A percentile compares a stretch with the other conserved stretches of the same genome.
phyloP scores from a whole-genome alignment of 306 rosid genomes.

The Spatholobus suberectus region DNA sequence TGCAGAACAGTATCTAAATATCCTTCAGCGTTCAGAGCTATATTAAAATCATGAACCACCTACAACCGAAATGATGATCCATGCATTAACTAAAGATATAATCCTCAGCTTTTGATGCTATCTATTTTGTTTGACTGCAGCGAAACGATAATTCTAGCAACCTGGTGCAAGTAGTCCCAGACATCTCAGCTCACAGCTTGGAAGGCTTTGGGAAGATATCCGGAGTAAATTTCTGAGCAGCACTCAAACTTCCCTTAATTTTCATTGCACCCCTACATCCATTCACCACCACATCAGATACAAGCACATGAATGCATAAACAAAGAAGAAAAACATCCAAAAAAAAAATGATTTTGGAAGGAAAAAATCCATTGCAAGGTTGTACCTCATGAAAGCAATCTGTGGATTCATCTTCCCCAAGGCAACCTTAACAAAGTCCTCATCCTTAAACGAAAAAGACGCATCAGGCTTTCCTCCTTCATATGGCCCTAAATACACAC shows the following conservation, averaged over 20 bases:
- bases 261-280: conserved; percentile 81
- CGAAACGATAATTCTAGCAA: conserved; percentile 17
- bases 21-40: conserved; percentile 10
- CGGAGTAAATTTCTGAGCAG: conserved; percentile 91
- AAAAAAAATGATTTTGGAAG: neutral
- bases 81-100: conserved; percentile 21
- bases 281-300: conserved; percentile 9
- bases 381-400: conserved; percentile 89
- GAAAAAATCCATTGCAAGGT: neutral
- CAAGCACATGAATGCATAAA: neutral
- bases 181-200: conserved; percentile 68
- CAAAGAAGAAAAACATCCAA: conserved; percentile 12
- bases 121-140: conserved; percentile 28
- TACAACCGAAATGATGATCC: conserved; percentile 27
- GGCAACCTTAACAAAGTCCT: conserved; percentile 89
- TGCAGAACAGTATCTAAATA: conserved; percentile 28
- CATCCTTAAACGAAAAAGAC: conserved; percentile 84
- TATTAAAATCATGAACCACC: conserved; percentile 29
- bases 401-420: conserved; percentile 92
- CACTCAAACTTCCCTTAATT: conserved; percentile 86
- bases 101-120: conserved; percentile 13
- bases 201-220: conserved; percentile 96
- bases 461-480: conserved; percentile 96
- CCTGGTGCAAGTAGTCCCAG: conserved; percentile 8
- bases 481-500: conserved; percentile 60